These are phyloP conservation scores for Colletotrichum salicis DNA, from an alignment of 2,329 filamentous ascomycete genomes.

Conservation along the genomic window DNA sequence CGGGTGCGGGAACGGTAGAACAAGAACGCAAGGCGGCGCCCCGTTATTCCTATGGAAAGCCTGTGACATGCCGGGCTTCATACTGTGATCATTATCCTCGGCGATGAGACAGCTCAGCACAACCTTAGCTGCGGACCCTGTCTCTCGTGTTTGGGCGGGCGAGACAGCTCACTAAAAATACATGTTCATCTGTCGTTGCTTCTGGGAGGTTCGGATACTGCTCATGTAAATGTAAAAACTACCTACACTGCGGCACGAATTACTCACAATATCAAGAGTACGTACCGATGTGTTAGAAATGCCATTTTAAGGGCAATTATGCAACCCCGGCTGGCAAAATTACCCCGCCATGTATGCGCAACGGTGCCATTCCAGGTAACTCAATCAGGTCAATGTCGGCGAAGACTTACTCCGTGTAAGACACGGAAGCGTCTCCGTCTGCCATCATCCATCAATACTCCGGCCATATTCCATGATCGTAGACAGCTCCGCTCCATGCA, in stretches of 20 bases:
- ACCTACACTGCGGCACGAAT: not conserved
- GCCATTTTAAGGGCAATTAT: not conserved
- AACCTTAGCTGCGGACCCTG: not conserved
- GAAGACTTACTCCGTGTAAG: slow-evolving; percentile 12
- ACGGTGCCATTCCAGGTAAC: not conserved
- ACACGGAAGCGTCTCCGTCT: no score
- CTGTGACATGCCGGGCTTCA: slow-evolving; percentile 18
- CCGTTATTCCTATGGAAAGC: not conserved
- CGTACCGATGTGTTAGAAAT: not conserved
- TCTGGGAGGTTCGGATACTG: not conserved
- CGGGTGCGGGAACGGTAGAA: slow-evolving; percentile 25
- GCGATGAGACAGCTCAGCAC: slow-evolving; percentile 10
- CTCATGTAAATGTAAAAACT: slow-evolving; percentile 1
- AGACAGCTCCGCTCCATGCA: not conserved
- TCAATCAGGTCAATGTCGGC: slow-evolving; percentile 14
- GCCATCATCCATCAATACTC: not conserved
- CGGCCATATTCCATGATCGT: not conserved
- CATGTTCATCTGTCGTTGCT: not conserved
- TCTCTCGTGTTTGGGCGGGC: not conserved
- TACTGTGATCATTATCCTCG: not conserved
- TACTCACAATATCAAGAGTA: not conserved
- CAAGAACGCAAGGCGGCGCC: not conserved
- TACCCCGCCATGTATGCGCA: slow-evolving; percentile 20
- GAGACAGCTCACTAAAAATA: not conserved
- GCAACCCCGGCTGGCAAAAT: not conserved